phyloP scores from a whole-genome alignment of 352 stramenopile species.

The Globisporangium lucens region DNA sequence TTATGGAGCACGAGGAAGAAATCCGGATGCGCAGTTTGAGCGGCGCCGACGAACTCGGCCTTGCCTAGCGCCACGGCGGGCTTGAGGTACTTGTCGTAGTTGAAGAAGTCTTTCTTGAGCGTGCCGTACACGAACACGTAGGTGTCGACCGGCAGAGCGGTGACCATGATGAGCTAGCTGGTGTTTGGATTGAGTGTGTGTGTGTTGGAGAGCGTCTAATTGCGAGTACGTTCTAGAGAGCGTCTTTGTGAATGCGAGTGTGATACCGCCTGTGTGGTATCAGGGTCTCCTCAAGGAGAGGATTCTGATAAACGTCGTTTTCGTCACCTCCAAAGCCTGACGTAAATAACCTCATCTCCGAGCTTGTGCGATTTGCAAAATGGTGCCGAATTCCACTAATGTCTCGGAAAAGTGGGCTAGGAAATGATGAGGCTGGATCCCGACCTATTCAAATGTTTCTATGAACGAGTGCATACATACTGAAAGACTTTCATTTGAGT shows the following conservation, averaged over 20 bases:
- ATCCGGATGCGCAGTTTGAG: slow-evolving; percentile 27
- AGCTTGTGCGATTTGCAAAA: too few species aligned
- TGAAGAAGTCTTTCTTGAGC: slow-evolving; percentile 71
- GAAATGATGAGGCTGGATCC: too few species aligned
- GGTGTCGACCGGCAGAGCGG: slow-evolving; percentile 22
- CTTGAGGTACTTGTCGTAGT: slow-evolving; percentile 65
- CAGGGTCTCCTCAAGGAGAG: too few species aligned
- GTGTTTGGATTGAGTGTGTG: not conserved
- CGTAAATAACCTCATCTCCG: too few species aligned
- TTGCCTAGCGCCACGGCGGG: slow-evolving; percentile 47
- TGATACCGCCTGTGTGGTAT: too few species aligned
- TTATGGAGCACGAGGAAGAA: slow-evolving; percentile 68
- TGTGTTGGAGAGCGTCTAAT: not conserved
- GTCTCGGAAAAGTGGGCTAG: too few species aligned
- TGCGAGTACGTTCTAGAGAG: not conserved
- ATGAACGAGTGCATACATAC: too few species aligned
- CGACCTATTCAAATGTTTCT: too few species aligned
- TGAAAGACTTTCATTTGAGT: too few species aligned
- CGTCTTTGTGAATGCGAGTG: not conserved
- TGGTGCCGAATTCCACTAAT: too few species aligned
- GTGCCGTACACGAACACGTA: slow-evolving; percentile 81
- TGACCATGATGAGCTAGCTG: not conserved
- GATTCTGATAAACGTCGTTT: too few species aligned
- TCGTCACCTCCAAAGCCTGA: too few species aligned
- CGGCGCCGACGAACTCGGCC: slow-evolving; percentile 42